Base-by-base conservation (phyloP, 2,329 filamentous ascomycete genomes). In the Trichoderma atroviride region DNA sequence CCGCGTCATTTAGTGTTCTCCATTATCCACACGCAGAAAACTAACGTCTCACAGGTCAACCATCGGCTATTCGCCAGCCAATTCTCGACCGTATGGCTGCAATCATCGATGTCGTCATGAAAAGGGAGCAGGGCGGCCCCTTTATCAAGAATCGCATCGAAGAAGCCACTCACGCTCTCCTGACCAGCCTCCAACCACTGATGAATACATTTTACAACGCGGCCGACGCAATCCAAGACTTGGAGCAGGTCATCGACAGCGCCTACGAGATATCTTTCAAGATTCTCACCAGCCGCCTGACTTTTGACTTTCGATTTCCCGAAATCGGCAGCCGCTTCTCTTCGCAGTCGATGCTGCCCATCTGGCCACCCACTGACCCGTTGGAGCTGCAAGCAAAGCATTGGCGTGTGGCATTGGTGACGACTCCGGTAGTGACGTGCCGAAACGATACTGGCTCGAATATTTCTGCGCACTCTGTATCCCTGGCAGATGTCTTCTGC, bases 351-450 rank as follows among this genome's bases (percentile, higher is more conserved):
- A 88, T 85, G 82, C 77, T 79, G 57, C 81, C 72, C 66, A 79
- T 85, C 70, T 85, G 85, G 76, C 79, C 80, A 29, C 72, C 75
- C 43, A 73, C 78, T 33, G 79, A 83, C 43, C 78, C 81, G 0
- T 75, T 79, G 67, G 78, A 82, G 63, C 76, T 88, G 24, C 85
- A 87, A 77, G 77, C 80, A 6, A 81, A 81, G 73, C 85, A 87
- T 73, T 84, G 80, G 77, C 83, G 86, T 5, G 76, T 88, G n/a
- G 83, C 83, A 65, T 79, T 87, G 1, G 83, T 86, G 33, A 83
- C 86, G 5, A 87, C 86, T 0, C 86, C 86, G 0, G 81, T 84
- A 10, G 82, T 88, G 57, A 87, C 85, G 2, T 82, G 86, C 73
- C 81, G 85, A 37, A 85, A 87, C 71, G 85, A 88, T 47, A 81